Conservation (phyloP, 352 stramenopile genomes). For the Phytophthora megakarya region DNA sequence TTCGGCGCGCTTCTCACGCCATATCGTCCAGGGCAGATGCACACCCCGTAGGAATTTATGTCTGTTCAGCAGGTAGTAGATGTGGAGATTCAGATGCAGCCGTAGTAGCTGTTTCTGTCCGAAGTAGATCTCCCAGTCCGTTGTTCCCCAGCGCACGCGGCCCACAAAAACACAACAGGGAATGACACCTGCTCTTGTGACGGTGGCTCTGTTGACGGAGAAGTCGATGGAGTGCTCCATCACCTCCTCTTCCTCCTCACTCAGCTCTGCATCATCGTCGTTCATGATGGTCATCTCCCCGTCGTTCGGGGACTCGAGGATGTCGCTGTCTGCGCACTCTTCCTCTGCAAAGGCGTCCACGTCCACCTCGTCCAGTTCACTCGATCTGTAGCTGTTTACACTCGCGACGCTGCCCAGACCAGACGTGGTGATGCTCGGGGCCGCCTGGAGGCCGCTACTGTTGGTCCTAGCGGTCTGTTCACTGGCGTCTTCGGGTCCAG, state of each 20-base stretch:
- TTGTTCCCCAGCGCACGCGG: slow-evolving; percentile 74
- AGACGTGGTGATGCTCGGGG: slow-evolving; percentile 25
- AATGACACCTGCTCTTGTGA: slow-evolving; percentile 70
- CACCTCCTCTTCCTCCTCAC: slow-evolving; percentile 67
- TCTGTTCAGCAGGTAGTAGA: slow-evolving; percentile 55
- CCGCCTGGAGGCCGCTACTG: slow-evolving; percentile 18
- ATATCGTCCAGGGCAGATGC: slow-evolving; percentile 77
- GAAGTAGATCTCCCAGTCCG: slow-evolving; percentile 88
- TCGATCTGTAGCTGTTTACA: slow-evolving; percentile 31
- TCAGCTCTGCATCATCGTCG: slow-evolving; percentile 55
- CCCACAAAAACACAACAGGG: slow-evolving; percentile 86
- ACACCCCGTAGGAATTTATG: slow-evolving; percentile 53
- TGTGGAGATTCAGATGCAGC: slow-evolving; percentile 66
- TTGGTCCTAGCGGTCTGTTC: slow-evolving; percentile 26
- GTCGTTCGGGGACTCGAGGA: slow-evolving; percentile 52
- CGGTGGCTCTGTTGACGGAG: slow-evolving; percentile 69
- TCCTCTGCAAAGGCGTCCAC: slow-evolving; percentile 37
- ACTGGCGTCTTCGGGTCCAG: slow-evolving; percentile 32
- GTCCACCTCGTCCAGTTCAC: slow-evolving; percentile 19
- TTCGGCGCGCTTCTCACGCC: slow-evolving; percentile 80
- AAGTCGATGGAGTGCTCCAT: slow-evolving; percentile 77
- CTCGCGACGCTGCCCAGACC: slow-evolving; percentile 28
- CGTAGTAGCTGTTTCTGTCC: slow-evolving; percentile 84
- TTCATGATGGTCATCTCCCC: slow-evolving; percentile 77
- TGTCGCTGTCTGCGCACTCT: slow-evolving; percentile 52